Base-by-base conservation (phyloP, 2,329 filamentous ascomycete genomes). In the Aureobasidium sp. region DNA sequence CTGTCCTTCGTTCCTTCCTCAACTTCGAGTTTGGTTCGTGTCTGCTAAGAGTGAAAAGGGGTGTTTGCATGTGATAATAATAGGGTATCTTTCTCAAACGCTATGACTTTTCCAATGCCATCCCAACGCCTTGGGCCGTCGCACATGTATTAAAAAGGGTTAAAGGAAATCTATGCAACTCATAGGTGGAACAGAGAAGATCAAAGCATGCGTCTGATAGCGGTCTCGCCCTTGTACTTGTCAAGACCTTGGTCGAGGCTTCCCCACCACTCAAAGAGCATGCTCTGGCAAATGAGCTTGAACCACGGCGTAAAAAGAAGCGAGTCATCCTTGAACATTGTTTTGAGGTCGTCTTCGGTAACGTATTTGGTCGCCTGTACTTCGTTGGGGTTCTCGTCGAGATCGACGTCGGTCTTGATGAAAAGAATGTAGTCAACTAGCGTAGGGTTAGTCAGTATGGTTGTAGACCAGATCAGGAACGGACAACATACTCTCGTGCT, bases 201-300 rank as follows among this genome's bases (percentile, higher is more conserved):
- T 52, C 36, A 59, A 17, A 62, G 61, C 93, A 97, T 97, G 68
- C 93, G 87, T 69, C 91, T 87, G 71, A 97, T 96, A 72, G 89
- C 82, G 73, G 86, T 85, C 81, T 97, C 92, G 72, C 91, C 87
- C 76, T 85, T 83, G 78, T 93, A 96, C 77, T 90, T 88, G 64
- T 95, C 89, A 68, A 97, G 80, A 10, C 89, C 89, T 27, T 83
- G 79, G 69, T 94, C 87, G 62, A 97, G 83, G 76, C 89, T 86
- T 72, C 87, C 81, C 94, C 94, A 99, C 94, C 94, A 99, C 76
- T 97, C 88, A 71, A 96, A 99, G 46, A 99, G 84, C 90, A 97
- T 92, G 53, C 90, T 92, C 75, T 97, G 84, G 82, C 94, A 99
- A 72, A 99, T 97, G 68, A 99, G 87, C 82, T 96, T 96, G 82